A percentile compares a stretch with the other conserved stretches of the same genome.
Conservation (phyloP, 306 rosid species). For the Cucumis hystrix region DNA sequence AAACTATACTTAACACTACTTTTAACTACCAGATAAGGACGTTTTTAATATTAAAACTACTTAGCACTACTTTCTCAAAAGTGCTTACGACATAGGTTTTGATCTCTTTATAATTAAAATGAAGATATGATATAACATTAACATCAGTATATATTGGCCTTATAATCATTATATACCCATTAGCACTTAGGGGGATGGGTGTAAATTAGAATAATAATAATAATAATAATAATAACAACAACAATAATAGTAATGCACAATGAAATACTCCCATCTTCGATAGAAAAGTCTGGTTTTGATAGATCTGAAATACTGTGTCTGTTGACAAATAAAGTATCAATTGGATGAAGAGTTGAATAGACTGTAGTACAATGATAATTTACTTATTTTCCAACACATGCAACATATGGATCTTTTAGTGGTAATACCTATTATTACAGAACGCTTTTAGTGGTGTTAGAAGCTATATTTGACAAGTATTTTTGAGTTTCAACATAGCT, state of each 20-base stretch:
- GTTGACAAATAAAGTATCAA: constrained; percentile 5
- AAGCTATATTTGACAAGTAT: neutral
- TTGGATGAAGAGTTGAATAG: neutral
- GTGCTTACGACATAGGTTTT: neutral
- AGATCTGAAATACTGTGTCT: constrained; percentile 39
- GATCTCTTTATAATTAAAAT: neutral
- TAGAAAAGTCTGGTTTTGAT: constrained; percentile 31
- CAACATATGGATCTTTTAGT: neutral
- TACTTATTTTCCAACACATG: neutral
- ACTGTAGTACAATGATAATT: neutral
- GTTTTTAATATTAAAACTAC: no score
- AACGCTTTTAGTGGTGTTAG: neutral
- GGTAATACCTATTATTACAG: neutral
- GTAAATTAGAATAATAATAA: neutral
- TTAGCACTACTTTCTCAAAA: no score
- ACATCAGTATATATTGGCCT: neutral
- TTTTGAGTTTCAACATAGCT: neutral
- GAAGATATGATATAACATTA: neutral
- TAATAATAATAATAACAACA: no score
- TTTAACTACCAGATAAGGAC: no score
- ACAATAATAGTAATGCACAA: neutral
- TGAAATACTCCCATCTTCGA: constrained; percentile 24
- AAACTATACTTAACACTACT: no score
- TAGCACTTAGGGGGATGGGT: neutral
- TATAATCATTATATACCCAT: neutral